Evolutionary conservation across 2,329 filamentous ascomycete species (phyloP).

Genomic region (Endoconidiophora polonica): DNA sequence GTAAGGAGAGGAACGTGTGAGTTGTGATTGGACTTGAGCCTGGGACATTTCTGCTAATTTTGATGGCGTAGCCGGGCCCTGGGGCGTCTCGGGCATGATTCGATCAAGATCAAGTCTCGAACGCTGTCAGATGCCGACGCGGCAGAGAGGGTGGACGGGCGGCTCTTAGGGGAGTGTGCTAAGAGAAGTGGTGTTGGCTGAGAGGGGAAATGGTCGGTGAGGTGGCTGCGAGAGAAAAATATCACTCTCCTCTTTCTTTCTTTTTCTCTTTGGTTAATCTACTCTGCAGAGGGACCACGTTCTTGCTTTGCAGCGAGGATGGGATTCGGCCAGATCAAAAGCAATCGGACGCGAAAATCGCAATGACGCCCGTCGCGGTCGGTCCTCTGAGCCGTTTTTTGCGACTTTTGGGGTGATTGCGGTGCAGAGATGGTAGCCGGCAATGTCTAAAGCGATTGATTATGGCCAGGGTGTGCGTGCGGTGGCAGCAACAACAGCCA

Average conservation of each 20-base stretch:
- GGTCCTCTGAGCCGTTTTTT: neutral
- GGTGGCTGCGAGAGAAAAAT: constrained; percentile 5
- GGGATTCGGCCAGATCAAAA: constrained; percentile 9
- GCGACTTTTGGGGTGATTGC: neutral
- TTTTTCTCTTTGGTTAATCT: constrained; percentile 8
- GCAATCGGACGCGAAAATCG: constrained; percentile 10
- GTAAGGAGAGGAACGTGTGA: constrained; percentile 1
- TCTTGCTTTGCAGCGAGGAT: neutral
- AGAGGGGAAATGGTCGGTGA: neutral
- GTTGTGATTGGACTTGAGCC: neutral
- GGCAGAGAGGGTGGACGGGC: neutral
- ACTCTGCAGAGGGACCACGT: constrained; percentile 2
- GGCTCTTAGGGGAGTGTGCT: neutral
- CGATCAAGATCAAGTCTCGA: constrained; percentile 2
- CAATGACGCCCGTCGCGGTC: constrained; percentile 10
- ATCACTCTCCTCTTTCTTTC: constrained; percentile 6
- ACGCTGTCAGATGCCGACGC: constrained; percentile 2
- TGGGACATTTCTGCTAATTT: neutral
- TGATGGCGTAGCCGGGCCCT: neutral
- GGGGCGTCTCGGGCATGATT: constrained; percentile 1
- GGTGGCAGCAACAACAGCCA: too few relatives aligned
- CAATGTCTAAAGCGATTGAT: neutral
- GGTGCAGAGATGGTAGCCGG: neutral
- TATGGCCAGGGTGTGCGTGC: too few relatives aligned
- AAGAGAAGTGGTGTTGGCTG: neutral